A percentile compares a stretch with the other conserved stretches of the same genome.
phyloP scores from a whole-genome alignment of 192 early-diverging fungal genomes.

The Chytriomyces confervae region DNA sequence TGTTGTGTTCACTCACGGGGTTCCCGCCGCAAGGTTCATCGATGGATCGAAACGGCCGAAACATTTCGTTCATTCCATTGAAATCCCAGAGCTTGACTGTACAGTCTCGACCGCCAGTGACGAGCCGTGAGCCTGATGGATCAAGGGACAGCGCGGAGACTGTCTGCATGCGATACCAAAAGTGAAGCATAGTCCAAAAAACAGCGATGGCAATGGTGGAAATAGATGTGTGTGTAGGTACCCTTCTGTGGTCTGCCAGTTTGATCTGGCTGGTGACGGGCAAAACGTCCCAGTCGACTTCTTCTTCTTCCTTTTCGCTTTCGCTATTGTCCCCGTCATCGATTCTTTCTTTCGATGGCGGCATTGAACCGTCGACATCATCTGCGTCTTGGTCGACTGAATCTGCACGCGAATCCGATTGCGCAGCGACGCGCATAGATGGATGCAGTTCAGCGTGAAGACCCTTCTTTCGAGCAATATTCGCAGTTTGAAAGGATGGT shows the following conservation, averaged over 20 bases:
- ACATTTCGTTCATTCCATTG: constrained; percentile 78
- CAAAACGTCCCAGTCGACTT: constrained; percentile 47
- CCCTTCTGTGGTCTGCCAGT: constrained; percentile 70
- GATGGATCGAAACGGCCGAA: constrained; percentile 78
- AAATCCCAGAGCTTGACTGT: constrained; percentile 93
- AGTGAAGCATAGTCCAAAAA: constrained; percentile 30
- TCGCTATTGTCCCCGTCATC: constrained; percentile 44
- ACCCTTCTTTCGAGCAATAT: background rate
- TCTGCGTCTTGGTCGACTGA: constrained; percentile 24
- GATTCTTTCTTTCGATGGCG: constrained; percentile 13
- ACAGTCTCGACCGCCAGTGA: constrained; percentile 82
- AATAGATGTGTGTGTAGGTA: constrained; percentile 48
- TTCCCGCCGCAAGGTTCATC: constrained; percentile 77
- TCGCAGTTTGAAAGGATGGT: too few relatives aligned
- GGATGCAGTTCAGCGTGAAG: background rate
- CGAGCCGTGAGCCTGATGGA: constrained; percentile 76
- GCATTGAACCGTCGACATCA: constrained; percentile 35
- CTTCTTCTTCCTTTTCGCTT: constrained; percentile 59
- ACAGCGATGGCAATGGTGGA: constrained; percentile 56
- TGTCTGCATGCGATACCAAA: constrained; percentile 53
- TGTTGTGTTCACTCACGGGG: constrained; percentile 70
- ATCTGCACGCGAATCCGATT: background rate
- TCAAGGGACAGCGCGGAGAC: constrained; percentile 84
- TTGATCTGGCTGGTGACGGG: constrained; percentile 74
- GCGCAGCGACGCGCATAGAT: background rate